Evolutionary conservation across 1,284 basidiomycete species (phyloP), one percentile per base, ranked within the genome.

Genomic region (Austroboletus novae-zelandiae): DNA sequence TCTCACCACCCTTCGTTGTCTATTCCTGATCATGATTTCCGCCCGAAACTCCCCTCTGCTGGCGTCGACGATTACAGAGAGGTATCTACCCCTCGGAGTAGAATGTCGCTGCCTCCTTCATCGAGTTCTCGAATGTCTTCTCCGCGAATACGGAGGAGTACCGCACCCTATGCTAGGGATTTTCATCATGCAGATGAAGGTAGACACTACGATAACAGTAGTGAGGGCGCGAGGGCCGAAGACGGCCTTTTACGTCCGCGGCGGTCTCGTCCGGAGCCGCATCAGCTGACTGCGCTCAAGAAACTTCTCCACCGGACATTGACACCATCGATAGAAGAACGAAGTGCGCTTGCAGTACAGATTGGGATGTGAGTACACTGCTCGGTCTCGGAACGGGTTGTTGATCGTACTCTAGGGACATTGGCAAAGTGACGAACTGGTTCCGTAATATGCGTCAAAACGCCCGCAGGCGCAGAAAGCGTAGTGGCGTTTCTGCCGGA

Each of bases 341-440:
- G 87, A 41, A 78, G 78, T 41, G 78, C 80, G 36, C 72, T 90
- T 13, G 87, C 87, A 18, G 71, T 78, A 31, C 83, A 89, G 69
- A 80, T 89, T 53, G 86, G 84, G 67, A 85, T 85, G 83, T 85
- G 67, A 66, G 80, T 72, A 15, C 47, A 48, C 43, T 1, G 20
- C 31, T 27, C 23, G 2, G 6, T 20, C 3, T 18, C 17, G 8
- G 40, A 45, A 44, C 35, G 14, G 51, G 57, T 45, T 20, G 45
- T 30, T 56, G 45, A 60, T 51, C 44, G 49, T 51, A 58, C 56
- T 51, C 54, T 60, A 88, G 86, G 86, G 86, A 90, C 67, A 68
- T 89, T 51, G 82, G 81, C 60, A 89, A 87, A 69, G 86, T 90
- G 44, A 89, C 86, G n/a, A 90, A 90, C 66, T 90, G 87, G 88